Base-by-base conservation (phyloP, 2,329 filamentous ascomycete genomes). In the Knoxdaviesia proteae region DNA sequence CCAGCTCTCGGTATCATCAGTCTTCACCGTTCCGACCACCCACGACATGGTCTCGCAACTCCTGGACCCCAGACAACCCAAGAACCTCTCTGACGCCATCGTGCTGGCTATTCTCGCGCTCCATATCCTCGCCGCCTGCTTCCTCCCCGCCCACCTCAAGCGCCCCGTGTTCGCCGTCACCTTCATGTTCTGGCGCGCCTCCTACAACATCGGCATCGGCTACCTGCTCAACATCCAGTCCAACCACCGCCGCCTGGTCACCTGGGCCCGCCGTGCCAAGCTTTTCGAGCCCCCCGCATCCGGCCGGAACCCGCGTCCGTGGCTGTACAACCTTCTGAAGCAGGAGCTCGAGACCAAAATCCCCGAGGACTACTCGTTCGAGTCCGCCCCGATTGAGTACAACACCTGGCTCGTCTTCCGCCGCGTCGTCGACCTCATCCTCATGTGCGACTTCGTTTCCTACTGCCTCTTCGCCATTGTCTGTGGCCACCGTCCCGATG, bases 21-120 rank as follows among this genome's bases (percentile, higher is more conserved):
- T 94, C 53, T 98, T 98, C 57, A 80, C 84, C 45, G 90, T 98
- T 43, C 90, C 90, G 40, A 79, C 84, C 48, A 98, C 90, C 44
- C 86, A 94, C 67, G 90, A 98, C 63, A 96, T 98, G 90, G 88
- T 98, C 52, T 93, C 88, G 42, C 90, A 96, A 63, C 72, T 98
- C 44, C 75, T 98, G 52, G 90, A 92, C 53, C 90, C 90, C 42
- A 82, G 81, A 50, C 81, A 96, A 57, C 86, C 90, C 42, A 98
- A 98, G 68, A 96, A 96, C 57, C 58, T 92, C 36, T 90, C 86
- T 47, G 90, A 98, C 60, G 62, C 76, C 45, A 56, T 80, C 46
- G 86, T 98, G 49, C 68, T 98, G 45, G 68, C 69, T 39, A 80
- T 94, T 46, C 69, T 98, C 40, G 80, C 68, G 44, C 61, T 73